Conservation (phyloP, 108 stramenopile genomes). For the Cyclotella distinguenda region DNA sequence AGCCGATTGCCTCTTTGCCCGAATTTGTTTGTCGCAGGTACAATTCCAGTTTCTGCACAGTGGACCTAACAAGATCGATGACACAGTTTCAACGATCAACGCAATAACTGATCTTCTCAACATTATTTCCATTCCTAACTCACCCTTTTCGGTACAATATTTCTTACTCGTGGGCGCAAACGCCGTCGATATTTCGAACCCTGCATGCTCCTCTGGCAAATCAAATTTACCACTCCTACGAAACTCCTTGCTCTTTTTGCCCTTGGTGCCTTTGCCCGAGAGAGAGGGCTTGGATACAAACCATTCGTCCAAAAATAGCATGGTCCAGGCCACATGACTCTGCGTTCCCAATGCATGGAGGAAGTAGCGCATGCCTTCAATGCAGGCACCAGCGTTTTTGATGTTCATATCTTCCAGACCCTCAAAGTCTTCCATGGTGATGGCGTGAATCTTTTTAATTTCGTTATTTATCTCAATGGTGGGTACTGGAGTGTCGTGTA, state of each 20-base stretch:
- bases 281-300: background rate
- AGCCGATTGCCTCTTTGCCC: conserved; percentile 33
- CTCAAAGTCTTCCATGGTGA: conserved; percentile 30
- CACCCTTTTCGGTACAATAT: conserved; percentile 48
- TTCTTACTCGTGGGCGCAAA: conserved; percentile 43
- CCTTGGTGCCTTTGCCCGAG: background rate
- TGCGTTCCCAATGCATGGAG: conserved; percentile 15
- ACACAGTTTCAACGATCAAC: too few relatives aligned
- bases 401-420: conserved; percentile 32
- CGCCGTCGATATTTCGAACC: conserved; percentile 33
- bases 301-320: conserved; percentile 43
- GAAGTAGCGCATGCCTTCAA: conserved; percentile 33
- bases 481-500: background rate
- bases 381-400: conserved; percentile 38
- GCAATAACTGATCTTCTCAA: background rate
- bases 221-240: conserved; percentile 14
- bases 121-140: background rate
- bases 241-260: conserved; percentile 9
- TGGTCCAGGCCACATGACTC: conserved; percentile 40
- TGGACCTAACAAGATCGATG: conserved; percentile 27
- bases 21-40: conserved; percentile 48
- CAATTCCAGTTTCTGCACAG: conserved; percentile 48
- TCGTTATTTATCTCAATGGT: background rate
- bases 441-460: background rate
- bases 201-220: conserved; percentile 3